These are phyloP conservation scores for Stenocarpella maydis DNA, from an alignment of 2,329 filamentous ascomycete species.

Conservation along the genomic window DNA sequence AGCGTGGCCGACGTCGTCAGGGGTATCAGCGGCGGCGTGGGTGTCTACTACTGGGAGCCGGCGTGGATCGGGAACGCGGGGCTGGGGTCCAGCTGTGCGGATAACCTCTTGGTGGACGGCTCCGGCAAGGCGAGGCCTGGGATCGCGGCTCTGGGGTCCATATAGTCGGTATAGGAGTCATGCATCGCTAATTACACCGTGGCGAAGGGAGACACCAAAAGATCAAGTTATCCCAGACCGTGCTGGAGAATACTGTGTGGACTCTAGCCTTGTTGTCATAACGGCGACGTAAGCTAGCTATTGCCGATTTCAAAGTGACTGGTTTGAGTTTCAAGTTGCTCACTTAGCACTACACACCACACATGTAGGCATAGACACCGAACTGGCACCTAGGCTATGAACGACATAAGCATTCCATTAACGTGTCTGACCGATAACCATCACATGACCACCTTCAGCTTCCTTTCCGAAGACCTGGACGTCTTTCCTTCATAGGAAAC, in stretches of 20 bases:
- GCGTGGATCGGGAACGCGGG: conserved; percentile 73
- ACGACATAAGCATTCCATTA: not conserved
- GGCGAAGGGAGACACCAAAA: too few relatives aligned
- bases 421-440: not conserved
- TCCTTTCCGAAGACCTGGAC: not conserved
- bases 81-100: conserved; percentile 70
- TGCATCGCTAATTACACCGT: too few relatives aligned
- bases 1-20: conserved; percentile 65
- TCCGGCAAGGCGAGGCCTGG: conserved; percentile 8
- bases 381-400: too few relatives aligned
- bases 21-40: conserved; percentile 61
- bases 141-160: conserved; percentile 5
- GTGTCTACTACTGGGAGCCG: conserved; percentile 79
- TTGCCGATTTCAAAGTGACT: too few relatives aligned
- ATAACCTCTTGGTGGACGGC: conserved; percentile 51
- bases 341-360: too few relatives aligned
- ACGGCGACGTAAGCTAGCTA: too few relatives aligned
- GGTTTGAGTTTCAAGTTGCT: too few relatives aligned
- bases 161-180: not conserved
- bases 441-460: too few relatives aligned
- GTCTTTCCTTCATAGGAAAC: not conserved
- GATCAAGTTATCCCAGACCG: too few relatives aligned
- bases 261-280: too few relatives aligned
- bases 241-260: too few relatives aligned
- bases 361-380: too few relatives aligned